phyloP scores from a whole-genome alignment of 2,329 filamentous ascomycete species.

The Zopfia rhizophila region DNA sequence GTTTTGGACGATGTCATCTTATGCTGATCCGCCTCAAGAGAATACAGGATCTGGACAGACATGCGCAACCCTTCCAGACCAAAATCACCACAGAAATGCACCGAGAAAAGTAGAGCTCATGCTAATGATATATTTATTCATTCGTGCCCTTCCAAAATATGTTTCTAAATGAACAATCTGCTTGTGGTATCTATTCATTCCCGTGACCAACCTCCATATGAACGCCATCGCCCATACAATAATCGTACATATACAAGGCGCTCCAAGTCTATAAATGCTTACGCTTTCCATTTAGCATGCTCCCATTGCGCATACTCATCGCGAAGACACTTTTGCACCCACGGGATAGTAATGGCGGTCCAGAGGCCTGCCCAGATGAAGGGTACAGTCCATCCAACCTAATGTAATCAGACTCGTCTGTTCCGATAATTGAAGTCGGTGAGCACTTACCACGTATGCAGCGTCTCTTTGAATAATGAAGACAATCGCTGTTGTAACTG shows the following conservation, averaged over 20 bases:
- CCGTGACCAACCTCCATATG: not conserved
- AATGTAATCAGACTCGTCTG: slow-evolving; percentile 20
- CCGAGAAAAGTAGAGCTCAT: too few species aligned
- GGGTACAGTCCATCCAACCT: slow-evolving; percentile 60
- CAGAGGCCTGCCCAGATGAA: slow-evolving; percentile 62
- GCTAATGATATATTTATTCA: too few species aligned
- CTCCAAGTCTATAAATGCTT: slow-evolving; percentile 1
- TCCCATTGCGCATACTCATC: slow-evolving; percentile 50
- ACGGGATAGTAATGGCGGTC: slow-evolving; percentile 57
- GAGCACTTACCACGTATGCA: slow-evolving; percentile 57
- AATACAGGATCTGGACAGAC: too few species aligned
- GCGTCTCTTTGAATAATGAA: slow-evolving; percentile 60
- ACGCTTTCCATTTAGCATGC: slow-evolving; percentile 51
- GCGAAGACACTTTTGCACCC: slow-evolving; percentile 53
- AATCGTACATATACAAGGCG: not conserved
- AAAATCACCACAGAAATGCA: too few species aligned
- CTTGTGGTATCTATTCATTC: not conserved
- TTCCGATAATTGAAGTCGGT: not conserved
- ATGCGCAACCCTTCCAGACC: too few species aligned
- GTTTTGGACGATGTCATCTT: too few species aligned
- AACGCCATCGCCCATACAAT: not conserved
- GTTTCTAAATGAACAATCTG: not conserved
- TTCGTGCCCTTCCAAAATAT: too few species aligned
- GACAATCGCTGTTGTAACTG: slow-evolving; percentile 56
- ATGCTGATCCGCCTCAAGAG: too few species aligned